Evolutionary conservation across 164 flowering plant genomes (phyloP), one percentile per base, ranked within the genome.

Genomic region (Sedum album): DNA sequence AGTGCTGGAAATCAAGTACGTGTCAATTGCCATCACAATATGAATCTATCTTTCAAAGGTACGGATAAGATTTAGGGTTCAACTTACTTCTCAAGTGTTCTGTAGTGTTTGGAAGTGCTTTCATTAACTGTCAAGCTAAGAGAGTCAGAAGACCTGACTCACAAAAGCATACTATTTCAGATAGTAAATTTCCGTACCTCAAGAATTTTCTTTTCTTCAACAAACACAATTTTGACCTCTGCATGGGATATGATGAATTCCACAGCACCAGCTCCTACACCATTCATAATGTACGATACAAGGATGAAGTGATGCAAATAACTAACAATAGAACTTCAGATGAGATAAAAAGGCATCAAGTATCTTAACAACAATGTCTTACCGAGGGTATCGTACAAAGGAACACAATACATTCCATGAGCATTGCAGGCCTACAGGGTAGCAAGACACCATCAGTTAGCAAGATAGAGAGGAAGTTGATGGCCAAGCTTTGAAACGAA

Each of bases 361-460:
- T 48, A 20, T 18, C 23, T 35, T 18, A 48, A 20, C n/a, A 18
- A 18, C n/a, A 48, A 48, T 48, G 21, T 4, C 53, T 18, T 48
- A 20, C 53, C 53, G n/a, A 48, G 23, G 21, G 53, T 48, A 71
- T 95, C 99, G 77, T 95, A 95, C 53, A 95, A 73, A 73, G 99
- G 99, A 75, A 95, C 98, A 75, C 98, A 95, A 70, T 82, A 82
- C 66, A 92, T 76, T 57, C 95, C 99, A 74, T 90, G 98, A 48
- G 53, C 21, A 48, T 48, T 48, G 21, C 53, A 48, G 53, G 23
- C 53, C 53, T 48, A 9, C 53, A 48, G 7, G 53, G 53, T 48
- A 48, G 20, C 23, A 21, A 48, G n/a, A 7, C 9, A 20, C 23
- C 53, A 48, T 48, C 53, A 41, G 46, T 30, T 21, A 48, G 23